Conservation (phyloP, 176 grass and related monocot genomes). For the Oryza punctata region DNA sequence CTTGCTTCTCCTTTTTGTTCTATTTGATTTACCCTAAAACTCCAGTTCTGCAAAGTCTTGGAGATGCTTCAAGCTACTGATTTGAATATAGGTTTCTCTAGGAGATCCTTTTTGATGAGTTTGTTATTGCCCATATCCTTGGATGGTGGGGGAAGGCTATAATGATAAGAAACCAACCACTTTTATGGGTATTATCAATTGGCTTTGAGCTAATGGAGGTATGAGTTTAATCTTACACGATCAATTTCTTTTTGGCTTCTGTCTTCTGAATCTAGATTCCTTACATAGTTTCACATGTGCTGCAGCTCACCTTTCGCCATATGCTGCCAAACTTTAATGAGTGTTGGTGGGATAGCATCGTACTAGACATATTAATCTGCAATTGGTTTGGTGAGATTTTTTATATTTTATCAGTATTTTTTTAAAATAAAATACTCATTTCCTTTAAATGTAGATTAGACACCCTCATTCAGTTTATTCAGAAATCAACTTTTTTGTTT, state of each 20-base stretch:
- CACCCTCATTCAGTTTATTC: constrained; percentile 8
- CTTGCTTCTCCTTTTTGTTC: constrained; percentile 41
- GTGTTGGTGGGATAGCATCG: constrained; percentile 99
- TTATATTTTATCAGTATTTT: constrained; percentile 33
- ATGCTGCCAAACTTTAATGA: constrained; percentile 99
- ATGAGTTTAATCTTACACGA: background rate
- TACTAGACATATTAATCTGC: constrained; percentile 96
- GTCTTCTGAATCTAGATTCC: constrained; percentile 20
- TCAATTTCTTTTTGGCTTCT: constrained; percentile 29
- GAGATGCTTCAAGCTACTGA: constrained; percentile 72
- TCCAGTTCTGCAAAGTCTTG: constrained; percentile 11
- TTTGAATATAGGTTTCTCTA: constrained; percentile 81
- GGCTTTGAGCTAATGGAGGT: constrained; percentile 99
- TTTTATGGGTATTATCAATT: constrained; percentile 97
- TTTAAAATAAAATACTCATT: constrained; percentile 12
- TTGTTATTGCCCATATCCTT: constrained; percentile 97
- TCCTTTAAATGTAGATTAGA: background rate
- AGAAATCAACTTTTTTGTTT: background rate
- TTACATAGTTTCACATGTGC: constrained; percentile 20
- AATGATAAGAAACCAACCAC: constrained; percentile 99
- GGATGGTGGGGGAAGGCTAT: constrained; percentile 99
- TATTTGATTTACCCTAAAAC: constrained; percentile 29
- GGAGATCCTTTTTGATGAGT: constrained; percentile 99
- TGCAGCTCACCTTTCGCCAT: constrained; percentile 98
- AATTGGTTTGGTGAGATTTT: constrained; percentile 96